These are phyloP conservation scores for Didymella glomerata DNA, from an alignment of 2,329 filamentous ascomycete species.

Conservation along the genomic window DNA sequence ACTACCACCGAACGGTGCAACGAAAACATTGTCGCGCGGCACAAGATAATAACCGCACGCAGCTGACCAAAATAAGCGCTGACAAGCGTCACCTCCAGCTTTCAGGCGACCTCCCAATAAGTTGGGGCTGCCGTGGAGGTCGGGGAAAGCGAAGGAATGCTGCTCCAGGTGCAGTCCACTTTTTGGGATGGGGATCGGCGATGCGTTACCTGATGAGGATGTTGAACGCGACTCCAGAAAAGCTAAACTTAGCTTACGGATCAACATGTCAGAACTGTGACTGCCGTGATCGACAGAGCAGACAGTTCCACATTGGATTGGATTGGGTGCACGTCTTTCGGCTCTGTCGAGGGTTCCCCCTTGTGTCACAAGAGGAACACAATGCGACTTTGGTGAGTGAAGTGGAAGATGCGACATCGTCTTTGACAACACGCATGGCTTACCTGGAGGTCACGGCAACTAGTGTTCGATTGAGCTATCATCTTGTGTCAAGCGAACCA, in stretches of 20 bases:
- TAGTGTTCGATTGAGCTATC: too few relatives aligned
- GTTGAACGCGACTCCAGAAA: not conserved
- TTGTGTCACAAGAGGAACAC: not conserved
- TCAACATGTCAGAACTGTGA: slow-evolving; percentile 3
- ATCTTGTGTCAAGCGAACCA: not conserved
- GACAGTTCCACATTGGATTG: slow-evolving; percentile 2
- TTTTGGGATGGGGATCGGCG: slow-evolving; percentile 4
- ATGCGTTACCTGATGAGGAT: not conserved
- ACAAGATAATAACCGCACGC: not conserved
- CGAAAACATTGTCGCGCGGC: not conserved
- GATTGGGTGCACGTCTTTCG: not conserved
- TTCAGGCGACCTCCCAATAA: not conserved
- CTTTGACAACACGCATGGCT: not conserved
- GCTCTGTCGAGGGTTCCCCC: not conserved
- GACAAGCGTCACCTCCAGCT: not conserved
- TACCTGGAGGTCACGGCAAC: not conserved
- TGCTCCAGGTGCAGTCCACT: slow-evolving; percentile 1
- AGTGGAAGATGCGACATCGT: not conserved
- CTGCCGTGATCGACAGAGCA: not conserved
- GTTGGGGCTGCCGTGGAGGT: not conserved
- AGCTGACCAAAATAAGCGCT: not conserved
- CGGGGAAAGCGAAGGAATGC: slow-evolving; percentile 1
- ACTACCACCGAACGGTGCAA: slow-evolving; percentile 5
- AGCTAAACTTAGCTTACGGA: not conserved
- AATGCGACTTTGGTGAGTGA: not conserved